A percentile compares a stretch with the other conserved stretches of the same genome.
Evolutionary conservation across 345 rosid species (phyloP).

Genomic region (Heritiera fomes): DNA sequence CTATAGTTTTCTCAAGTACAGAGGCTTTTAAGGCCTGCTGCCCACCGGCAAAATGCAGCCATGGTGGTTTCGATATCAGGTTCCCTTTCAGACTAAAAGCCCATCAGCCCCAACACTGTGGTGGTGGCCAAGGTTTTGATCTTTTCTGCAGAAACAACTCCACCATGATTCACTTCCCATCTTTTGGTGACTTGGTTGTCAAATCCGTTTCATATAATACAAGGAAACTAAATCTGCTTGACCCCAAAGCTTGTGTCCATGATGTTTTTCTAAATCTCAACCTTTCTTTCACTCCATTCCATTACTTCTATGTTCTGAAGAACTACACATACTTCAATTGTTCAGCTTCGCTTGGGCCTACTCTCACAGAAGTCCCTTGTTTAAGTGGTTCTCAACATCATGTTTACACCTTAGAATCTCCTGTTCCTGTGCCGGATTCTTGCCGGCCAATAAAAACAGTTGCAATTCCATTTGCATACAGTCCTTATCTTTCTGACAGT

Average conservation of each 20-base stretch:
- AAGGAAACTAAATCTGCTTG: conserved; percentile 44
- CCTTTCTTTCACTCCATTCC: conserved; percentile 52
- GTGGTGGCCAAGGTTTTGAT: conserved; percentile 39
- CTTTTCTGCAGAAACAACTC: conserved; percentile 49
- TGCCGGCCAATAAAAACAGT: conserved; percentile 47
- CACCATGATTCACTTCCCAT: conserved; percentile 51
- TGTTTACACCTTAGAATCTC: conserved; percentile 47
- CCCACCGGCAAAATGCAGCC: conserved; percentile 32
- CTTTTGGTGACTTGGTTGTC: conserved; percentile 45
- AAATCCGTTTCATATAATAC: conserved; percentile 48
- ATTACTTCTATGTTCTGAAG: conserved; percentile 44
- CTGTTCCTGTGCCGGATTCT: conserved; percentile 27
- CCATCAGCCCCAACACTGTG: conserved; percentile 26
- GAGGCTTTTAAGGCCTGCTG: conserved; percentile 26
- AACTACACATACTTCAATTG: conserved; percentile 61
- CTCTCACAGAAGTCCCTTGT: conserved; percentile 47
- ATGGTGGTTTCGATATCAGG: conserved; percentile 35
- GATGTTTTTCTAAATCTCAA: conserved; percentile 60
- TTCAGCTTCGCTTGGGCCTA: conserved; percentile 34
- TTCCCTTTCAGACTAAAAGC: conserved; percentile 43
- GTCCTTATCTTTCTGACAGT: conserved; percentile 53
- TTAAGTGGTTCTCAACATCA: conserved; percentile 43
- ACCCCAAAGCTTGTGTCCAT: conserved; percentile 57
- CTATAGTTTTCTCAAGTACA: conserved; percentile 16
- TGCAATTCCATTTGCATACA: conserved; percentile 58